Percentiles rank a stretch among this genome's conserved stretches.
phyloP scores from a whole-genome alignment of 441 rosid genomes.

The Eutrema salsugineum region DNA sequence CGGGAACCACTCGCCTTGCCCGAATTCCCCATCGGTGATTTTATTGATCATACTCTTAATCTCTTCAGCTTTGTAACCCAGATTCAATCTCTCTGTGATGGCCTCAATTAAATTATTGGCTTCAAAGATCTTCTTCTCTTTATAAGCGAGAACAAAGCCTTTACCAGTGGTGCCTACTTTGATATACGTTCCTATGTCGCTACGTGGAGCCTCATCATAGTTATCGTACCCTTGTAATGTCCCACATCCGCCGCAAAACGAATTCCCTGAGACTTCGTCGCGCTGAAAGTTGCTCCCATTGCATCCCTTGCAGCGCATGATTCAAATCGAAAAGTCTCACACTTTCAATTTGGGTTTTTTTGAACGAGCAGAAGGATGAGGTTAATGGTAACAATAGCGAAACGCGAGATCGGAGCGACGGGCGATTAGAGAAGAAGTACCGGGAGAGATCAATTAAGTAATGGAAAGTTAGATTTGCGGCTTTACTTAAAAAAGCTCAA shows the following conservation, averaged over 20 bases:
- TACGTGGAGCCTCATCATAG: constrained; percentile 48
- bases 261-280: constrained; percentile 44
- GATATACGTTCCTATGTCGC: constrained; percentile 36
- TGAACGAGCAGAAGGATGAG: not conserved
- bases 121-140: constrained; percentile 63
- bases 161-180: constrained; percentile 56
- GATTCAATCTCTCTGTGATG: constrained; percentile 31
- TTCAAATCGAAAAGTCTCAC: not conserved
- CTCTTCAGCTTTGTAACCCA: constrained; percentile 25
- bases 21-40: constrained; percentile 67
- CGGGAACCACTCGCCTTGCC: constrained; percentile 71
- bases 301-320: constrained; percentile 53
- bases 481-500: not conserved
- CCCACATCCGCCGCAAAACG: constrained; percentile 51
- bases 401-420: not conserved
- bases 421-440: not conserved
- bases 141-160: constrained; percentile 47
- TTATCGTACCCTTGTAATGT: constrained; percentile 39
- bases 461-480: not conserved
- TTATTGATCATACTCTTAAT: constrained; percentile 45
- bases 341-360: constrained; percentile 1
- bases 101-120: constrained; percentile 51
- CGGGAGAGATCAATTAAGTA: not conserved
- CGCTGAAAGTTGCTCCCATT: constrained; percentile 37
- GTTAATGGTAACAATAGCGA: not conserved